Evolutionary conservation across 2,329 filamentous ascomycete species (phyloP).

Genomic region (Aspergillus sp.): DNA sequence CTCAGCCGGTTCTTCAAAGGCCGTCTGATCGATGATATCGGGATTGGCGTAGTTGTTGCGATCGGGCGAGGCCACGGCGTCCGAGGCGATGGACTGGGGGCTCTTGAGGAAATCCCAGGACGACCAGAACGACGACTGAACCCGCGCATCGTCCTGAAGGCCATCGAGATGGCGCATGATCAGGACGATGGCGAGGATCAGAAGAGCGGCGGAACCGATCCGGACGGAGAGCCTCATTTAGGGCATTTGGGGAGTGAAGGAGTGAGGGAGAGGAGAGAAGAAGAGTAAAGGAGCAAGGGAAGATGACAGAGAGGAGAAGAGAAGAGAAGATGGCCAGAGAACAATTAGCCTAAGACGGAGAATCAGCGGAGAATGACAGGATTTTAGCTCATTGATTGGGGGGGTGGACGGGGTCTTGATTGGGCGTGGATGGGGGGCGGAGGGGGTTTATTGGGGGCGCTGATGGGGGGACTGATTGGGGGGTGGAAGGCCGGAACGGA

Average conservation of each 20-base stretch:
- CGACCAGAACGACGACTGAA: conserved; percentile 25
- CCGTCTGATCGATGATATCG: conserved; percentile 4
- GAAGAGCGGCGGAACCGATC: conserved; percentile 29
- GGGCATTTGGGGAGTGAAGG: conserved; percentile 13
- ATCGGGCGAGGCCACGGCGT: conserved; percentile 8
- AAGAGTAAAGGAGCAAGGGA: conserved; percentile 6
- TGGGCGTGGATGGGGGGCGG: no score
- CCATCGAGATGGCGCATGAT: conserved; percentile 25
- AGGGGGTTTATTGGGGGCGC: no score
- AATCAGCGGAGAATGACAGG: no score
- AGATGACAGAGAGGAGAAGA: neutral
- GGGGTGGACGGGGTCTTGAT: no score
- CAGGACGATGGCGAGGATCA: conserved; percentile 29
- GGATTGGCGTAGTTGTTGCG: conserved; percentile 11
- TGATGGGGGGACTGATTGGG: no score
- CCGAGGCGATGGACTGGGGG: no score
- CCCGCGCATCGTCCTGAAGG: conserved; percentile 16
- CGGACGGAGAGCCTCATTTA: conserved; percentile 27
- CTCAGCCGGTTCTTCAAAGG: neutral
- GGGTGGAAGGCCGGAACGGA: no score
- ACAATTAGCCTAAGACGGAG: conserved; percentile 5
- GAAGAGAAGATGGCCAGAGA: conserved; percentile 4
- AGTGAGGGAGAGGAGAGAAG: conserved; percentile 1
- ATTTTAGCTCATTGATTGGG: no score
- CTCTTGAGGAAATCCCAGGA: conserved; percentile 9